Evolutionary conservation across 345 rosid genomes (phyloP).

Genomic region (Murraya paniculata): DNA sequence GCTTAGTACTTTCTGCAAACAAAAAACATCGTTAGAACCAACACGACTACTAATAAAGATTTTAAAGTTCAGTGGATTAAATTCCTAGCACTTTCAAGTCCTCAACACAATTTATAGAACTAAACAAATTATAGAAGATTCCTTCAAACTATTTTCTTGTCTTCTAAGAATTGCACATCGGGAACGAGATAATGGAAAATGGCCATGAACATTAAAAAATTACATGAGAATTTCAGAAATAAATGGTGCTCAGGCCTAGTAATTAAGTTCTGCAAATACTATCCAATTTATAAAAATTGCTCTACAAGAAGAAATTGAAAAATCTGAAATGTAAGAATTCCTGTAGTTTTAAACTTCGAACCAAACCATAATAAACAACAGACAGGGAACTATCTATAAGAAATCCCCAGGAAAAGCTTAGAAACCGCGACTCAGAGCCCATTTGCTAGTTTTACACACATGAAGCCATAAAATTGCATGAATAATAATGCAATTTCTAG

Average conservation of each 20-base stretch:
- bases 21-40: not conserved
- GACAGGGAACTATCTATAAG: no score
- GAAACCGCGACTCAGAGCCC: no score
- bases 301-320: not conserved
- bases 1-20: slow-evolving; percentile 56
- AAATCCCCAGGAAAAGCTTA: no score
- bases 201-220: not conserved
- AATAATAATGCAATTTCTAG: no score
- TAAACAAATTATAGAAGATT: not conserved
- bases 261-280: not conserved
- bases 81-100: not conserved
- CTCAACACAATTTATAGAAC: not conserved
- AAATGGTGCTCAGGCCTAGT: not conserved
- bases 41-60: not conserved
- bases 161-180: not conserved
- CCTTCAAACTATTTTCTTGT: not conserved
- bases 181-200: not conserved
- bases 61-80: not conserved
- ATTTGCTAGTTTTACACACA: no score
- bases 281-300: not conserved
- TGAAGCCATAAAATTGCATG: no score
- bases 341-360: no score
- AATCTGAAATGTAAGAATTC: not conserved
- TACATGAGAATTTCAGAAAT: not conserved
- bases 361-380: no score